phyloP scores from a whole-genome alignment of 352 stramenopile species.

The Pythium scleroteichum region DNA sequence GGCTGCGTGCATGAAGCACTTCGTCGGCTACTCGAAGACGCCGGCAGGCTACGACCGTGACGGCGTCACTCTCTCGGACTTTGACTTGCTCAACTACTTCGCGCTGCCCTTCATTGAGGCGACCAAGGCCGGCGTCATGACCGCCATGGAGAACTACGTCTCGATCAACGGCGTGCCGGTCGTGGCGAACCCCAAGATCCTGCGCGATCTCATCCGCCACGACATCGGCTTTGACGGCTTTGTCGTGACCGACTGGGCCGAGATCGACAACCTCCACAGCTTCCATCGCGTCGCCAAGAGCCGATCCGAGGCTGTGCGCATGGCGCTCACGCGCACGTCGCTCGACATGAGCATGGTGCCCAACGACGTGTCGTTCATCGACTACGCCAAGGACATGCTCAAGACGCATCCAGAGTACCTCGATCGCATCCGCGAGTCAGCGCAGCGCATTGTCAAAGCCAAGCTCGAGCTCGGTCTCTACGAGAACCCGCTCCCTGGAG shows the following conservation, averaged over 20 bases:
- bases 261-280: constrained; percentile 71
- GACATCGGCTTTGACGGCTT: constrained; percentile 57
- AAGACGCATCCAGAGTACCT: constrained; percentile 27
- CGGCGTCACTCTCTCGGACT: constrained; percentile 71
- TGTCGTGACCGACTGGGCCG: constrained; percentile 78
- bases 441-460: constrained; percentile 26
- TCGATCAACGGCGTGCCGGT: constrained; percentile 72
- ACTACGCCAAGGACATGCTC: constrained; percentile 28
- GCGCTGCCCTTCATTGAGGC: constrained; percentile 80
- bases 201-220: constrained; percentile 21
- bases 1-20: constrained; percentile 89
- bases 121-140: constrained; percentile 71
- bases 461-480: constrained; percentile 34
- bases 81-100: constrained; percentile 86
- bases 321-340: constrained; percentile 55
- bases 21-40: constrained; percentile 88
- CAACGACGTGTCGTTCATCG: constrained; percentile 35
- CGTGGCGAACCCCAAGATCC: constrained; percentile 45
- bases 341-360: constrained; percentile 87
- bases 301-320: constrained; percentile 38
- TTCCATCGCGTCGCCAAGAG: constrained; percentile 56
- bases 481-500: constrained; percentile 26
- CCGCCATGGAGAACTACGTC: constrained; percentile 79
- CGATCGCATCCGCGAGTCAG: constrained; percentile 23
- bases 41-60: constrained; percentile 81